A percentile compares a stretch with the other conserved stretches of the same genome.
phyloP scores from a whole-genome alignment of 2,329 filamentous ascomycete species.

The Furcasterigmium furcatum region DNA sequence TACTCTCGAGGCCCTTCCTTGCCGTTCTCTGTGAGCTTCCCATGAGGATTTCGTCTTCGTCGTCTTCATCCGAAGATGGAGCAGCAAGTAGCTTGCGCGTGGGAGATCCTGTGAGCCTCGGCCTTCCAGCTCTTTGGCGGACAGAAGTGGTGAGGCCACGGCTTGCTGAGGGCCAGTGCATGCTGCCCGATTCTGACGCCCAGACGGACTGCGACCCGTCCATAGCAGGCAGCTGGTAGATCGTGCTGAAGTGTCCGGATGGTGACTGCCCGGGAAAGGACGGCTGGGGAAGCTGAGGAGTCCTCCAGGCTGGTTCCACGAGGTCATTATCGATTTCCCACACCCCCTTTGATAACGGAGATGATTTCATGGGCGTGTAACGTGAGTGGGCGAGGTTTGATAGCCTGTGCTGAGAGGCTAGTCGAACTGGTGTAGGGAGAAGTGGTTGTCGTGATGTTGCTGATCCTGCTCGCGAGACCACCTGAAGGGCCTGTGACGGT shows the following conservation, averaged over 20 bases:
- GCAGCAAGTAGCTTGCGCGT: constrained; percentile 8
- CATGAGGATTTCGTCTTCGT: constrained; percentile 26
- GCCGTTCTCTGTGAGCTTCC: background rate
- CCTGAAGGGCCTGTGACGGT: constrained; percentile 3
- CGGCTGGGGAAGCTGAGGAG: constrained; percentile 26
- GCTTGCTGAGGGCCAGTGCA: background rate
- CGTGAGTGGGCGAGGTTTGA: constrained; percentile 15
- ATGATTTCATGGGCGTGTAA: constrained; percentile 13
- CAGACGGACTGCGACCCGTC: constrained; percentile 10
- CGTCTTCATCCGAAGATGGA: constrained; percentile 13
- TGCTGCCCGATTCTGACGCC: constrained; percentile 3
- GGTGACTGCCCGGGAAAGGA: constrained; percentile 12
- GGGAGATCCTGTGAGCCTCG: background rate
- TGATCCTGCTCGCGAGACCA: constrained; percentile 13
- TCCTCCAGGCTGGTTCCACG: constrained; percentile 33
- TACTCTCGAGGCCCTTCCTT: no score
- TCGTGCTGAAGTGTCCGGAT: constrained; percentile 3
- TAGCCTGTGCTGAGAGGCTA: constrained; percentile 7
- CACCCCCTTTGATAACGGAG: constrained; percentile 5
- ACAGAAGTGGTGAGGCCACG: no score
- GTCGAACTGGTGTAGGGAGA: constrained; percentile 2
- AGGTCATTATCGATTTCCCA: constrained; percentile 12
- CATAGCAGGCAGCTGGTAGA: constrained; percentile 8
- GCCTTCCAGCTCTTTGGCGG: background rate
- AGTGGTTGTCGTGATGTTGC: background rate